Percentiles rank a stretch among this genome's conserved stretches.
phyloP scores from a whole-genome alignment of 495 filamentous ascomycete genomes.

The Hypoxylon lienhwacheense region DNA sequence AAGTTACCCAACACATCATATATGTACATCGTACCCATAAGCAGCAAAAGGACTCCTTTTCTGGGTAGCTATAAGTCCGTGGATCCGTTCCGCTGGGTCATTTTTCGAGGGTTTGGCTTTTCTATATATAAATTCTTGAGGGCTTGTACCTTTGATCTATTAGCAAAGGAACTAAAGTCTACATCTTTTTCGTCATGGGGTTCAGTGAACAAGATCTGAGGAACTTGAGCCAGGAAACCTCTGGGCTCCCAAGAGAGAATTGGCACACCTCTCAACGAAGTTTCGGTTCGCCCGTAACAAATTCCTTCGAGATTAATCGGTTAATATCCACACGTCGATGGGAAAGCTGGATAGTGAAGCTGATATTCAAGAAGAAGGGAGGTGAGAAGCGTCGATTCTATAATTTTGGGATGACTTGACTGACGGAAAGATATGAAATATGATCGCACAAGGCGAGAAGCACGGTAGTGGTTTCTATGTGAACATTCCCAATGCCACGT shows the following conservation, averaged over 20 bases:
- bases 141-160: too few relatives aligned
- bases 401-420: not conserved
- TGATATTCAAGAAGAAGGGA: constrained; percentile 18
- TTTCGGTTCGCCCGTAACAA: not conserved
- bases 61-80: too few relatives aligned
- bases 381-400: constrained; percentile 4
- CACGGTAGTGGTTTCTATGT: constrained; percentile 39
- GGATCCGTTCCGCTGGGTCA: too few relatives aligned
- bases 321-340: constrained; percentile 4
- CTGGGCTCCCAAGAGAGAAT: not conserved
- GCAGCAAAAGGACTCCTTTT: too few relatives aligned
- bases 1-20: not conserved
- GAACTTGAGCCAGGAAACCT: not conserved
- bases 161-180: not conserved
- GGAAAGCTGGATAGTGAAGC: constrained; percentile 22
- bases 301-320: constrained; percentile 14
- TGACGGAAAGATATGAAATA: not conserved
- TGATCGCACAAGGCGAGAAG: constrained; percentile 1
- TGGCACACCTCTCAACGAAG: not conserved
- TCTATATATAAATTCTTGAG: too few relatives aligned
- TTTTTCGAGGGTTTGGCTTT: too few relatives aligned
- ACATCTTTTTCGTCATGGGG: not conserved
- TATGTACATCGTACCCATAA: too few relatives aligned
- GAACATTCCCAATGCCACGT: constrained; percentile 37
- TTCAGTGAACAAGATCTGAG: not conserved